Percentiles rank a stretch among this genome's conserved stretches.
These are phyloP conservation scores for Sequoia sempervirens DNA, from an alignment of 75 land plant species.

Conservation along the genomic window DNA sequence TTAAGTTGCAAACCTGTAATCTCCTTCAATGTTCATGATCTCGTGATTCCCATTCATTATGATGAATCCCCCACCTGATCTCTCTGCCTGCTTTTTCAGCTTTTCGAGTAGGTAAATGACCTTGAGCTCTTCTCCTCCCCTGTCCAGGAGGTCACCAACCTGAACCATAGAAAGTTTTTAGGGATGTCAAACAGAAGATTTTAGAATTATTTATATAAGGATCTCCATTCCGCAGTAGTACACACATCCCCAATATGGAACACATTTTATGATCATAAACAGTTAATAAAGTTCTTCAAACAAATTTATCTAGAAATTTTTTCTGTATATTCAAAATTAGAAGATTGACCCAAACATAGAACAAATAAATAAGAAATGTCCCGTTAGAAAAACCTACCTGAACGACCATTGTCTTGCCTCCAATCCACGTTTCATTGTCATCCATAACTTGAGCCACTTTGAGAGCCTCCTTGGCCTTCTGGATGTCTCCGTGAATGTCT, in stretches of 20 bases:
- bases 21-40: constrained; percentile 88
- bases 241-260: too few species aligned
- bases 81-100: constrained; percentile 59
- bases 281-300: too few species aligned
- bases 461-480: constrained; percentile 61
- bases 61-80: constrained; percentile 61
- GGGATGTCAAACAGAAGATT: too few species aligned
- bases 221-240: too few species aligned
- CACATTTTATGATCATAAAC: too few species aligned
- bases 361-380: not conserved
- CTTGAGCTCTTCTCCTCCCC: constrained; percentile 86
- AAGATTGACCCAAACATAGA: too few species aligned
- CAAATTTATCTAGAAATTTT: too few species aligned
- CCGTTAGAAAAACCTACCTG: constrained; percentile 52
- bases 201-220: too few species aligned
- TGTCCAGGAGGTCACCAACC: constrained; percentile 91
- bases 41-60: constrained; percentile 96
- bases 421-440: constrained; percentile 57
- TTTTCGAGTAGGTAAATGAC: constrained; percentile 72
- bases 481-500: constrained; percentile 90
- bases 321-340: too few species aligned
- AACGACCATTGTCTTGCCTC: constrained; percentile 75
- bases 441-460: constrained; percentile 63
- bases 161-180: constrained; percentile 16
- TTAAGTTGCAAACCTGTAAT: constrained; percentile 53